A percentile compares a stretch with the other conserved stretches of the same genome.
These are phyloP conservation scores for Auriscalpium orientale DNA, from an alignment of 768 basidiomycete genomes.

Conservation along the genomic window DNA sequence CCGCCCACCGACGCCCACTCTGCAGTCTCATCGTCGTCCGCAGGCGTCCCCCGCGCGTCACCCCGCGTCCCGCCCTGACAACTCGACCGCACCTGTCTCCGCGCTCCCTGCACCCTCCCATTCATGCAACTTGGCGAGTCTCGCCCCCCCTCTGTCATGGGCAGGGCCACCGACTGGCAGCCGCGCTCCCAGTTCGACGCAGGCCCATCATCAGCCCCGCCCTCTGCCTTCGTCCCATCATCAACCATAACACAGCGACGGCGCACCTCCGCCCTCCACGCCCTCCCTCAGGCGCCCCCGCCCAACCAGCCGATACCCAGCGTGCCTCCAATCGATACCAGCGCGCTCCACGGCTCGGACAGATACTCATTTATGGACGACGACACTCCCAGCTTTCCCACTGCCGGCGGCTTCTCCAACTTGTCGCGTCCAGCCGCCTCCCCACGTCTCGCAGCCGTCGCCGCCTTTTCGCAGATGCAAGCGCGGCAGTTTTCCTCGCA, in stretches of 20 bases:
- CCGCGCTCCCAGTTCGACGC: constrained; percentile 16
- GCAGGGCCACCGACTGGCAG: constrained; percentile 29
- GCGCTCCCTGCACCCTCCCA: background rate
- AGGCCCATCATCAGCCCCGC: constrained; percentile 23
- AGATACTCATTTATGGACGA: constrained; percentile 15
- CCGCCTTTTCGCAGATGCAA: constrained; percentile 53
- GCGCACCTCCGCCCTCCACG: constrained; percentile 59
- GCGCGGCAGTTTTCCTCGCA: constrained; percentile 21
- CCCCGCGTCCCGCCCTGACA: background rate
- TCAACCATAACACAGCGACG: constrained; percentile 41
- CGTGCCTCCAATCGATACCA: constrained; percentile 36
- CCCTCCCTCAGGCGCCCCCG: constrained; percentile 62
- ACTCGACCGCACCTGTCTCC: background rate
- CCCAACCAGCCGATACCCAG: constrained; percentile 70
- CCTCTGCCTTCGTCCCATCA: constrained; percentile 21
- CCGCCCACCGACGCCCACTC: no score
- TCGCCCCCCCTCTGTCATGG: constrained; percentile 21
- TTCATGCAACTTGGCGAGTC: constrained; percentile 16
- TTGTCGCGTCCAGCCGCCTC: constrained; percentile 15
- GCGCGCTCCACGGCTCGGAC: constrained; percentile 20
- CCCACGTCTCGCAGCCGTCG: constrained; percentile 39
- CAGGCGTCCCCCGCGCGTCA: background rate
- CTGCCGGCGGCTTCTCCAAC: constrained; percentile 9
- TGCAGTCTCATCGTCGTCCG: background rate
- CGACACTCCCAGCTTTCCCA: constrained; percentile 14